phyloP scores from a whole-genome alignment of 768 basidiomycete species.

The Termitomyces sp. region DNA sequence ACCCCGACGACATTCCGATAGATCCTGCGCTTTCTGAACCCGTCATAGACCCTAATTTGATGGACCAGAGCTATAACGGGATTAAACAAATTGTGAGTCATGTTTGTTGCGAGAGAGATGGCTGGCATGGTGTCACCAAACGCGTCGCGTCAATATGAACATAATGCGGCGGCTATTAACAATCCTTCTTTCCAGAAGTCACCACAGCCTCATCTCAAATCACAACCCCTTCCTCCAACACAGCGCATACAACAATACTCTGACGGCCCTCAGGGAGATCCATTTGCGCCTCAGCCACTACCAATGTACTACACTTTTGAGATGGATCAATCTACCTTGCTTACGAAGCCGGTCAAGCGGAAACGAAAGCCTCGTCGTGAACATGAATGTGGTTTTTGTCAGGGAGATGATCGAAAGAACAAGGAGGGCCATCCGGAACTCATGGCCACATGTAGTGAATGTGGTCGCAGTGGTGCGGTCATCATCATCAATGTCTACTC shows the following conservation, averaged over 20 bases:
- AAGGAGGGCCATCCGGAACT: slow-evolving; percentile 49
- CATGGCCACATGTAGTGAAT: slow-evolving; percentile 77
- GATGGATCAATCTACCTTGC: slow-evolving; percentile 33
- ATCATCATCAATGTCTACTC: slow-evolving; percentile 4
- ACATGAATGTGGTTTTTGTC: slow-evolving; percentile 73
- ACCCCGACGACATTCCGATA: slow-evolving; percentile 67
- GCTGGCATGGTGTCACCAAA: slow-evolving; percentile 24
- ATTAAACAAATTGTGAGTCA: slow-evolving; percentile 32
- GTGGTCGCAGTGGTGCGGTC: slow-evolving; percentile 73
- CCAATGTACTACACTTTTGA: slow-evolving; percentile 46
- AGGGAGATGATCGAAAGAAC: slow-evolving; percentile 57
- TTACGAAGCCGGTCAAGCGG: slow-evolving; percentile 41
- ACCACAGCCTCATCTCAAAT: slow-evolving; percentile 15
- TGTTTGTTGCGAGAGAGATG: slow-evolving; percentile 14
- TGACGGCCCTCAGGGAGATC: slow-evolving; percentile 77
- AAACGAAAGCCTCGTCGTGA: slow-evolving; percentile 47
- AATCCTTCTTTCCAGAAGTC: slow-evolving; percentile 20
- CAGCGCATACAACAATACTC: slow-evolving; percentile 51
- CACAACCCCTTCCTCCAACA: slow-evolving; percentile 19
- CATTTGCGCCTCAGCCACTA: slow-evolving; percentile 64
- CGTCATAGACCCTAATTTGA: slow-evolving; percentile 48
- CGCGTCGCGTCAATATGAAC: slow-evolving; percentile 64
- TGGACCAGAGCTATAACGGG: slow-evolving; percentile 20
- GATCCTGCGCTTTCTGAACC: slow-evolving; percentile 64
- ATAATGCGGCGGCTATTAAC: slow-evolving; percentile 18